phyloP scores from a whole-genome alignment of 768 basidiomycete species.

The Mycena latifolia region DNA sequence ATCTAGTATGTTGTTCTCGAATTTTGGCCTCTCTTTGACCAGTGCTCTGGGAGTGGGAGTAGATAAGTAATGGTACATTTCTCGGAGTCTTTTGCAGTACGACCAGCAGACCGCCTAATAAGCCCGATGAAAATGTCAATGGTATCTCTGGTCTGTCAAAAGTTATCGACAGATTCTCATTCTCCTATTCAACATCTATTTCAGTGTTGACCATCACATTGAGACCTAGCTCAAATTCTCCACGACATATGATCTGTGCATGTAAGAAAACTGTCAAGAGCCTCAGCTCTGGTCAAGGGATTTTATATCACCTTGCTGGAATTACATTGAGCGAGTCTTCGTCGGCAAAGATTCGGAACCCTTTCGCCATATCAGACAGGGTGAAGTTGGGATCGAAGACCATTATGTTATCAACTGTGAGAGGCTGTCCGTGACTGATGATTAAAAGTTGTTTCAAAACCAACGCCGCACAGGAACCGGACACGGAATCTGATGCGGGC shows the following conservation, averaged over 20 bases:
- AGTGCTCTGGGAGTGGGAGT: background rate
- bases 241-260: background rate
- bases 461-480: no score
- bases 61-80: background rate
- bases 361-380: background rate
- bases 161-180: no score
- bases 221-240: background rate
- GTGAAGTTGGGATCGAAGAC: constrained; percentile 5
- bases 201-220: background rate
- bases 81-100: no score
- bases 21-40: background rate
- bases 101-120: no score
- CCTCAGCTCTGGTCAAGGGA: background rate
- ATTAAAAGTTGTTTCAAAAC: no score
- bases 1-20: constrained; percentile 2
- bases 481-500: no score
- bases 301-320: background rate
- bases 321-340: constrained; percentile 5
- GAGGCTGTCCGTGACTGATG: no score
- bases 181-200: no score
- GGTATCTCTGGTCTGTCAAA: no score
- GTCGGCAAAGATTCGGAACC: background rate
- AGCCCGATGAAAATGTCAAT: no score
- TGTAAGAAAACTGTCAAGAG: background rate
- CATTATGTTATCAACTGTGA: background rate